phyloP scores from a whole-genome alignment of 2,329 filamentous ascomycete species.

The Alternaria longipes region DNA sequence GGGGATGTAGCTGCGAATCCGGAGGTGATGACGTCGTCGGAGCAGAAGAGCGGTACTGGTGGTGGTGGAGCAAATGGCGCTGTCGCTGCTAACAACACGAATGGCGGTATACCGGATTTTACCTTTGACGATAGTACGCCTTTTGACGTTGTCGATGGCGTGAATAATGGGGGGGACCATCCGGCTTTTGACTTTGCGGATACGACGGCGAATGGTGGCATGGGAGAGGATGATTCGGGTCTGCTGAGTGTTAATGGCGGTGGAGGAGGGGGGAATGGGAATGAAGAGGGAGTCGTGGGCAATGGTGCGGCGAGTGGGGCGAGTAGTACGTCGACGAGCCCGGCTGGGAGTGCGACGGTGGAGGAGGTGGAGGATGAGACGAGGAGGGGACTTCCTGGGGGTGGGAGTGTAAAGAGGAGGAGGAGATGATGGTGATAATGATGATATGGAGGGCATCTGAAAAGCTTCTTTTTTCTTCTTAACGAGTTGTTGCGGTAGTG shows the following conservation, averaged over 20 bases:
- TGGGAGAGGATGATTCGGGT: not conserved
- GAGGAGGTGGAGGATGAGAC: slow-evolving; percentile 50
- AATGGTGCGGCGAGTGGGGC: slow-evolving; percentile 47
- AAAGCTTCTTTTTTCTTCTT: not conserved
- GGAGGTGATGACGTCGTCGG: not conserved
- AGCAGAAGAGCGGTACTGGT: not conserved
- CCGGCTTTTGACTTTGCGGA: not conserved
- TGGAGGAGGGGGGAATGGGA: not conserved
- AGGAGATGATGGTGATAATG: slow-evolving; percentile 24
- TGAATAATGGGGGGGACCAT: no score
- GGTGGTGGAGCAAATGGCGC: not conserved
- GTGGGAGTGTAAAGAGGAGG: slow-evolving; percentile 43
- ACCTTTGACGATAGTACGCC: slow-evolving; percentile 6
- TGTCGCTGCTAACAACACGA: no score
- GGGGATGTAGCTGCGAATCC: not conserved
- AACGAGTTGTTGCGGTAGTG: not conserved
- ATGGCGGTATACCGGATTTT: slow-evolving; percentile 1
- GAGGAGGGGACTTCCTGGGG: slow-evolving; percentile 17
- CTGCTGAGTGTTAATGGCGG: not conserved
- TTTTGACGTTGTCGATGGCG: not conserved
- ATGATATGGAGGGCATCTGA: no score
- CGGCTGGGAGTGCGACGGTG: slow-evolving; percentile 41
- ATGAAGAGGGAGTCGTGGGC: not conserved
- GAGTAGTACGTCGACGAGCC: slow-evolving; percentile 30
- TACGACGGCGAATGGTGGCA: slow-evolving; percentile 13